Base-by-base conservation (phyloP, 331 rosid genomes). In the Saraca asoca region DNA sequence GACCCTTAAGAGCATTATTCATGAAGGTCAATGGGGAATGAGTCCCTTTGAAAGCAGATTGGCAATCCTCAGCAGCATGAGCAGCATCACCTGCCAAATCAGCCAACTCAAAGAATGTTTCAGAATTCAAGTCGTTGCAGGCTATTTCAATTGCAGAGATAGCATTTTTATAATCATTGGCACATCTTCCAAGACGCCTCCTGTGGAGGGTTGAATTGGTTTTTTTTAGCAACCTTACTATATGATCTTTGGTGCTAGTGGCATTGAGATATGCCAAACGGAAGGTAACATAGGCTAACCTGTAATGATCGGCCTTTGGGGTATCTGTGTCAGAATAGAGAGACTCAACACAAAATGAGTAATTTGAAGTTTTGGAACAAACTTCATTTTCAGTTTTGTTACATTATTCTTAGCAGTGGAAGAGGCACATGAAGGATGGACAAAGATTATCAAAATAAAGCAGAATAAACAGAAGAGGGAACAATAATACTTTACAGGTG, bases 51-150 rank as follows among this genome's bases (percentile, higher is more conserved):
- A 64, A 34, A 58, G 66, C 37, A 4, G 41, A 69, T 61, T 74
- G 69, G 75, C 85, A 81, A 37, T 79, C 64, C 44, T 45, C 6
- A 14, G 81, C 74, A 34, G 46, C 52, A 50, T 45, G 72, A 48
- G 80, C 54, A 58, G 80, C 83, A 35, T 11, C 33, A 10, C 37
- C 60, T 24, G 85, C 81, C 63, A 62, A 58, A 15, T 74, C 68
- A 64, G 77, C 79, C 55, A 81, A 73, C 56, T 69, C 73, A 34
- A 13, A 72, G 74, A 60, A 81, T 5, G 75, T 78, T 69, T 80
- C 82, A 38, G 83, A 78, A 75, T 81, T 68, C 71, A 84, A 72
- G 60, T 81, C 84, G 43, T 45, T 57, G 69, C 56, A 73, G 59
- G 77, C 79, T 11, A 20, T 55, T 54, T 53, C 67, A 24, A 81